phyloP scores from a whole-genome alignment of 1,284 basidiomycete genomes.

The Thecaphora frezii region DNA sequence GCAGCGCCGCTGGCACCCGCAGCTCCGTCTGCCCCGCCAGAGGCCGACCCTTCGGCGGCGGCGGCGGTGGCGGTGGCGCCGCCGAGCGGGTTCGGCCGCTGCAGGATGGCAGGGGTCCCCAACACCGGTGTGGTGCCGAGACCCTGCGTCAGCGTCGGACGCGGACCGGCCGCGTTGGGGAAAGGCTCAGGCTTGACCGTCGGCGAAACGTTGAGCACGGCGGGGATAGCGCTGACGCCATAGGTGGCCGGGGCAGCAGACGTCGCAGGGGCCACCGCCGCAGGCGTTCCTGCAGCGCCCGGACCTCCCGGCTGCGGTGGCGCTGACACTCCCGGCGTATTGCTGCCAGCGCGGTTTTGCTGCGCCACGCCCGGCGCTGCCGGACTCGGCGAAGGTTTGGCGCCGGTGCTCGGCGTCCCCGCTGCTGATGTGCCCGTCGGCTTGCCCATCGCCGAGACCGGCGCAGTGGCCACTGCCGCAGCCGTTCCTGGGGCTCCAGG shows the following conservation, averaged over 20 bases:
- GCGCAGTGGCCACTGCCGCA: too few species aligned
- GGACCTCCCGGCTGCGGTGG: background rate
- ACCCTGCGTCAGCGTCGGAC: conserved; percentile 49
- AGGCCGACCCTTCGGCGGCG: background rate
- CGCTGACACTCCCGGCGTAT: too few species aligned
- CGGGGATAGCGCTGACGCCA: conserved; percentile 25
- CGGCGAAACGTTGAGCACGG: conserved; percentile 30
- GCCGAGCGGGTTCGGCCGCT: conserved; percentile 40
- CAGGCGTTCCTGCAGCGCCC: too few species aligned
- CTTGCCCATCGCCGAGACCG: too few species aligned
- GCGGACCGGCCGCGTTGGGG: conserved; percentile 44
- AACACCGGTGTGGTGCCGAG: conserved; percentile 48
- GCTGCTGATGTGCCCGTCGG: too few species aligned
- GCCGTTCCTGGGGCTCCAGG: too few species aligned
- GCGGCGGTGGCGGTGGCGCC: background rate
- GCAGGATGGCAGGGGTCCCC: conserved; percentile 52
- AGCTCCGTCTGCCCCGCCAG: conserved; percentile 1
- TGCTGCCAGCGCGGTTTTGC: too few species aligned
- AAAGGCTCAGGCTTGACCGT: conserved; percentile 40
- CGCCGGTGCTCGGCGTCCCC: too few species aligned
- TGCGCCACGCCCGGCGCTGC: too few species aligned
- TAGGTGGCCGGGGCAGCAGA: conserved; percentile 22
- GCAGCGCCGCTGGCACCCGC: background rate
- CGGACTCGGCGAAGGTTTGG: too few species aligned
- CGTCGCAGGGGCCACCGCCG: conserved; percentile 10